Evolutionary conservation across 1,284 basidiomycete genomes (phyloP), one percentile per base, ranked within the genome.

Genomic region (Cystodermella granulosa): DNA sequence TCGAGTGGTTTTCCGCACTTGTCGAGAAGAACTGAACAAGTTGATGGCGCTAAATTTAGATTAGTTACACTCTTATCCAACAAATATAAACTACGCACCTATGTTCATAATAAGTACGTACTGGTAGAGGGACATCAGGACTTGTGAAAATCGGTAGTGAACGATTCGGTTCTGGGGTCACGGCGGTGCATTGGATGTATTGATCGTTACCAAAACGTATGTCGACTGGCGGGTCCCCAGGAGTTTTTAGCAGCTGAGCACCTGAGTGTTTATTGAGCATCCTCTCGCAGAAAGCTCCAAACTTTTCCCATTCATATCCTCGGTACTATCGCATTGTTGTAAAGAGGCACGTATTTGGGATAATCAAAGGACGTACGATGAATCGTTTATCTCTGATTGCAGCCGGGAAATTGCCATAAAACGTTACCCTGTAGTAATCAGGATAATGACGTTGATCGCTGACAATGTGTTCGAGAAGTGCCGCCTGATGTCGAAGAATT

Each of bases 211-310:
- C 87, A 55, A 81, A 86, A 20, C 84, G 82, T 45, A 91, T 77
- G 50, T 92, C 85, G 13, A 88, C 84, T 13, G 84, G 78, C 3
- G 93, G 89, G 39, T 92, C 85, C 3, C 84, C 81, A 39, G 79
- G 75, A 15, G 74, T 79, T 58, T 86, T 87, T 48, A 96, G 72
- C 11, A 97, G 70, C 49, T 85, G 87, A 2, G 92, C 88, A 34
- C 84, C 84, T 3, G 91, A 86, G 62, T 97, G 91, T 66, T 97
- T 97, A 67, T 84, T 85, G 40, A 95, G 80, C 79, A 97, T 87
- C 23, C 87, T 75, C 66, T 97, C 94, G 68, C 91, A 94, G 70
- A 96, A 89, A 18, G 84, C 81, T 4, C 81, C 83, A 52, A 85
- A 87, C 59, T 89, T 92, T 67, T 94, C 91, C 87, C 86, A 89